These are phyloP conservation scores for Allodekkera sacchari DNA, from an alignment of 805 yeast species.

Conservation along the genomic window DNA sequence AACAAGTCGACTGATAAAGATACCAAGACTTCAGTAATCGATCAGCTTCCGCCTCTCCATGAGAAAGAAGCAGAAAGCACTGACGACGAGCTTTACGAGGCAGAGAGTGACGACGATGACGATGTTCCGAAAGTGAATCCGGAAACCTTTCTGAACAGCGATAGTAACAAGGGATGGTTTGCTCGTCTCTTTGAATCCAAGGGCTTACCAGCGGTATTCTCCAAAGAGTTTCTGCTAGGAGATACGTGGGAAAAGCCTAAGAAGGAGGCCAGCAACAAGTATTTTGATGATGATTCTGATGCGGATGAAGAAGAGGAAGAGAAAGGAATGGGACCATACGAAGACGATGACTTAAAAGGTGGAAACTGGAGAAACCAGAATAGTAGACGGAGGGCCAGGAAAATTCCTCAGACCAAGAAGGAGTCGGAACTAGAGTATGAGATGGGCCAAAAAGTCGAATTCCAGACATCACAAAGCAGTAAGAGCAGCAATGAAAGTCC, in stretches of 20 bases:
- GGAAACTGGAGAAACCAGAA: too few species aligned
- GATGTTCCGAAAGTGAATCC: too few species aligned
- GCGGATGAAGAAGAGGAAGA: too few species aligned
- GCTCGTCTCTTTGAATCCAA: background rate
- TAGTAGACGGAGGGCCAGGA: too few species aligned
- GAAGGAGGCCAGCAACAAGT: background rate
- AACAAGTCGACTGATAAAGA: background rate
- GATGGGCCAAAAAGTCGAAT: slow-evolving; percentile 18
- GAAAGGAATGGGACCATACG: too few species aligned
- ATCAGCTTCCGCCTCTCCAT: too few species aligned
- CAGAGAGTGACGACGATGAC: slow-evolving; percentile 1
- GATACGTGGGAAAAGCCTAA: background rate
- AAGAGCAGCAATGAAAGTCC: background rate
- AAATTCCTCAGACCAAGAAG: too few species aligned
- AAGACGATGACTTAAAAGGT: too few species aligned
- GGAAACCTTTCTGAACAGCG: background rate
- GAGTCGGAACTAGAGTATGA: slow-evolving; percentile 8
- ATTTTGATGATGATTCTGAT: slow-evolving; percentile 5
- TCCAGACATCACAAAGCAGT: slow-evolving; percentile 11
- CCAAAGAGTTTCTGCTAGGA: slow-evolving; percentile 2
- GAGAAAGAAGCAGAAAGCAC: too few species aligned
- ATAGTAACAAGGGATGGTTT: background rate
- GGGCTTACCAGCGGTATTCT: slow-evolving; percentile 3
- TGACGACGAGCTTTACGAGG: slow-evolving; percentile 16
- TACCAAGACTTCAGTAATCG: too few species aligned